Base-by-base conservation (phyloP, 371 early-diverging fungal genomes). In the Nematocida parisii region DNA sequence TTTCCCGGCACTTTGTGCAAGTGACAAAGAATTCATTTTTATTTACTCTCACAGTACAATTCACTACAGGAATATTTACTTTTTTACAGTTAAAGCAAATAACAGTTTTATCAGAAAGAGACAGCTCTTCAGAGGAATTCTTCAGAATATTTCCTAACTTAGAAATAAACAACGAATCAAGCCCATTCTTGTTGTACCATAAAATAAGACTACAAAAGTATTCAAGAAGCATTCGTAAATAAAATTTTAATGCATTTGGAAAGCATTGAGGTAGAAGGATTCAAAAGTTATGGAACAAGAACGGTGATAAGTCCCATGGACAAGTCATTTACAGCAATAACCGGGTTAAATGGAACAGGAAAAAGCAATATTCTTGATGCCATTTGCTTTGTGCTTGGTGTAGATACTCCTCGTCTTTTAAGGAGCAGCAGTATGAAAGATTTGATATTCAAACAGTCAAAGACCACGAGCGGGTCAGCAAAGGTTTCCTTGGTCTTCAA, bases 281-380 rank as follows among this genome's bases (percentile, higher is more conserved):
- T 87, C 55, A 87, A 87, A 64, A 85, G 85, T 66, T 87, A 86
- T 71, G 74, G 82, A 42, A 46, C 80, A 11, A 82, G 58, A 46
- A 84, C 84, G 18, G 55, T 66, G 24, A 71, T 87, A 18, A 73
- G 57, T 4, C 72, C 83, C 20, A 40, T 87, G 44, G 84, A 83
- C 82, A 81, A 57, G 42, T 56, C 57, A 22, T 98, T 97, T 87
- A 99, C 95, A 85, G 97, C 97, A 40, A 96, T 99, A 82, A 98
- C 98, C 4, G 99, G 99, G 47, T 89, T 98, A 50, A 99, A 99
- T 86, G 99, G 99, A 27, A 93, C 95, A 4, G 99, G 99, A 54
- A 99, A 99, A 86, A 95, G 95, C 22, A 98, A 98, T 88, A 93
- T 99, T 66, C 89, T 99, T 39, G 99, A 98, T 86, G 95, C 96